These are phyloP conservation scores for Blepharisma stoltei DNA, from an alignment of 73 alveolate genomes.

Conservation along the genomic window DNA sequence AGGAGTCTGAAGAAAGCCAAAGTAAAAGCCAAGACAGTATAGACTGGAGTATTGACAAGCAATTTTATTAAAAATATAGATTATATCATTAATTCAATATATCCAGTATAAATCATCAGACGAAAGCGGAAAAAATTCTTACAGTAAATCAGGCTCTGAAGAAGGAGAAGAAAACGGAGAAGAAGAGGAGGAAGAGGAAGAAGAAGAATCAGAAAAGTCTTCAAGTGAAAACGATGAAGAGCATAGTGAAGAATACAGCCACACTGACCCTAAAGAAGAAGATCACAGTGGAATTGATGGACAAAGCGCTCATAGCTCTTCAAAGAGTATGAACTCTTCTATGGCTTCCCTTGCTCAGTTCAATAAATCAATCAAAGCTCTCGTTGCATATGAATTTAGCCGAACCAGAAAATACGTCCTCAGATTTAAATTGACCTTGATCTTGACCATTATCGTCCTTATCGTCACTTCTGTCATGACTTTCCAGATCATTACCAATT, in stretches of 20 bases:
- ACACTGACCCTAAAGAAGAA: not conserved
- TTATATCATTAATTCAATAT: too few species aligned
- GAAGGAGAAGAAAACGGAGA: not conserved
- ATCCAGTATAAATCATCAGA: not conserved
- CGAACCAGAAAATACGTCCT: not conserved
- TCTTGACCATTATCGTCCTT: not conserved
- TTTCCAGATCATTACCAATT: not conserved
- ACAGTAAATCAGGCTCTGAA: not conserved
- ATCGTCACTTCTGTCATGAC: not conserved
- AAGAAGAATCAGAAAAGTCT: not conserved
- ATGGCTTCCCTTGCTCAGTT: slow-evolving; percentile 6
- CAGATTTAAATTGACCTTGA: not conserved
- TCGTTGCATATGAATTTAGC: not conserved
- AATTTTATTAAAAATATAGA: too few species aligned
- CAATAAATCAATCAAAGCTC: slow-evolving; percentile 1
- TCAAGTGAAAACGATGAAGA: not conserved
- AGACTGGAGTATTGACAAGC: too few species aligned
- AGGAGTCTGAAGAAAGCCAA: slow-evolving; percentile 15
- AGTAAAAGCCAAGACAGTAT: not conserved
- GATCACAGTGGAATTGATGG: not conserved
- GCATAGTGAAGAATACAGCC: not conserved
- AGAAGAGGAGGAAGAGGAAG: too few species aligned
- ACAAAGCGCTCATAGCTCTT: not conserved
- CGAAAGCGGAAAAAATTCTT: not conserved
- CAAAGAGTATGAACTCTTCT: not conserved